Conservation (phyloP, 768 basidiomycete genomes). For the Leccinum fibrillosum region DNA sequence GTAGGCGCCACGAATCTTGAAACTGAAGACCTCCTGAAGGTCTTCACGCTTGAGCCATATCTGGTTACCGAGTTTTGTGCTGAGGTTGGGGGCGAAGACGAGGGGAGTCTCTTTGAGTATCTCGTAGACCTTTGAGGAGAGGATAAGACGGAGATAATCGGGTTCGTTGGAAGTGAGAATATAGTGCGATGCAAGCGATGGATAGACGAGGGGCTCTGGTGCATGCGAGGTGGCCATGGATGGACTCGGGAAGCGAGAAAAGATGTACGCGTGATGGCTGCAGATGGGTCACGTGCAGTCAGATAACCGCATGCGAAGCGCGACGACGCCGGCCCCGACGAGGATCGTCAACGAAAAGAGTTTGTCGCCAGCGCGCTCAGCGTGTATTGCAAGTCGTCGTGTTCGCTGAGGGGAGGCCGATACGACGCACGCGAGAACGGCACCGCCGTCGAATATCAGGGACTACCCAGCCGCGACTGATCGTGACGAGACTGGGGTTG, state of each 20-base stretch:
- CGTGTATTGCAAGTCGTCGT: not conserved
- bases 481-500: constrained; percentile 14
- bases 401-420: not conserved
- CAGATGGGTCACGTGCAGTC: constrained; percentile 21
- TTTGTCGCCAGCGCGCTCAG: constrained; percentile 4
- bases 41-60: constrained; percentile 98
- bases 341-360: constrained; percentile 14
- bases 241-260: not conserved
- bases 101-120: constrained; percentile 88
- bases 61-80: constrained; percentile 83
- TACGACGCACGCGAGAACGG: constrained; percentile 3
- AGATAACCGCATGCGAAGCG: constrained; percentile 22
- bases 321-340: not conserved
- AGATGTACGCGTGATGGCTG: constrained; percentile 9
- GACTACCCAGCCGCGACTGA: constrained; percentile 7
- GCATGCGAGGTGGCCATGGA: constrained; percentile 52
- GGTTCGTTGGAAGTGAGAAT: constrained; percentile 66
- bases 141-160: constrained; percentile 85
- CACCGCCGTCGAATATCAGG: not conserved
- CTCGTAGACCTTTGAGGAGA: constrained; percentile 89
- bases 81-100: constrained; percentile 82
- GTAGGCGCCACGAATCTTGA: constrained; percentile 98
- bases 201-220: constrained; percentile 63
- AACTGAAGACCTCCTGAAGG: constrained; percentile 95
- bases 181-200: constrained; percentile 63